Base-by-base conservation (phyloP, 192 early-diverging fungal species). In the Umbelopsis isabellina region DNA sequence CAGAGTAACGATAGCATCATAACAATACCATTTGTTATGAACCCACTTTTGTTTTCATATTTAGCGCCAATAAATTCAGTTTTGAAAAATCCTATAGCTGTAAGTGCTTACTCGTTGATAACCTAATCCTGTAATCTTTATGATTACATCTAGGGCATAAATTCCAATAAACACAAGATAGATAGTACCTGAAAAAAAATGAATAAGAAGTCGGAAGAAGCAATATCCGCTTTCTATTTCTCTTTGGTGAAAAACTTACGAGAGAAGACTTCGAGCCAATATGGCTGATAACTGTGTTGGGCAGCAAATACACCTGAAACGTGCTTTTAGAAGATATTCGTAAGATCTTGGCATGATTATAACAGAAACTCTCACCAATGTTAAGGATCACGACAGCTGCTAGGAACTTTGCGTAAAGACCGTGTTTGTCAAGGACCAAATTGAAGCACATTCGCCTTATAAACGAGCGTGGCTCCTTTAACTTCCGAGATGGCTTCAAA, bases 21-120 rank as follows among this genome's bases (percentile, higher is more conserved):
- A 71, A n/a, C 61, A 49, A 65, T 71, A 65, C 69, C 69, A 71
- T 48, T 64, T 61, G 13, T 58, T 61, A 20, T 37, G 46, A 3
- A 21, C 25, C 70, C 70, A 71, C 55, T 70, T 30, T 33, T 9
- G 46, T 16, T 33, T 46, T 15, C 47, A 30, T 30, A 30, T 1
- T 30, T 30, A 30, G 27, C 3, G 27, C 27, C 27, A 30, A 30
- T 21, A 4, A 52, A 10, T 5, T 25, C 6, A 23, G 49, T 25
- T 22, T 52, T 22, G 33, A 61, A 35, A 18, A 18, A 18, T 16
- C 3, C 3, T 2, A 30, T 11, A 15, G 10, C 4, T 4, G 15
- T 22, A 16, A 61, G 18, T 35, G 16, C 52, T 35, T 18, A 70
- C 69, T 45, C 35, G 45, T 30, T 22, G 27, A 49, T 46, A 71